phyloP scores from a whole-genome alignment of 176 grass and related monocot genomes.

The Thalia dealbata region DNA sequence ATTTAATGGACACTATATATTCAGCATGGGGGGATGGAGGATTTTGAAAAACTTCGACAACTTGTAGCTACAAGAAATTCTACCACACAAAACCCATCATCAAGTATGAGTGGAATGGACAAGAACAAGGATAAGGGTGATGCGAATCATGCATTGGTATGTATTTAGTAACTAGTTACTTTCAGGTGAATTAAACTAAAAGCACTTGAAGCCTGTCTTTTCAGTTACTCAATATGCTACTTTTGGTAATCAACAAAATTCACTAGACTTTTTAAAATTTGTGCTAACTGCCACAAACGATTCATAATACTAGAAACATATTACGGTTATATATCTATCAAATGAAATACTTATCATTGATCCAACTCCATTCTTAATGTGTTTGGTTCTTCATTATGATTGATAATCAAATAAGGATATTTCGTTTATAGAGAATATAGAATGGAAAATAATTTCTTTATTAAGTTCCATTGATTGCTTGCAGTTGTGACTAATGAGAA shows the following conservation, averaged over 20 bases:
- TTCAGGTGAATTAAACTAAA: constrained; percentile 11
- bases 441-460: neutral
- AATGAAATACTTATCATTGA: no score
- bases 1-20: constrained; percentile 23
- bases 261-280: neutral
- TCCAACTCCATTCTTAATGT: no score
- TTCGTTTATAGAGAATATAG: no score
- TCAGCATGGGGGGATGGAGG: constrained; percentile 51
- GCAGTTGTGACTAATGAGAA: neutral
- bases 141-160: constrained; percentile 71
- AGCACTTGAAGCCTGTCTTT: neutral
- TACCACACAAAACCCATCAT: constrained; percentile 41
- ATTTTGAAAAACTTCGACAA: constrained; percentile 78
- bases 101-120: constrained; percentile 40
- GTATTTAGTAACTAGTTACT: constrained; percentile 17
- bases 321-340: no score
- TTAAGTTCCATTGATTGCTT: neutral
- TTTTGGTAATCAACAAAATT: neutral
- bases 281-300: neutral
- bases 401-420: no score
- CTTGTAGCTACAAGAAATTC: constrained; percentile 57
- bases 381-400: no score
- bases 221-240: neutral
- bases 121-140: constrained; percentile 51
- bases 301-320: no score